phyloP scores from a whole-genome alignment of 176 grass and related monocot genomes.

The Tillandsia leiboldiana region DNA sequence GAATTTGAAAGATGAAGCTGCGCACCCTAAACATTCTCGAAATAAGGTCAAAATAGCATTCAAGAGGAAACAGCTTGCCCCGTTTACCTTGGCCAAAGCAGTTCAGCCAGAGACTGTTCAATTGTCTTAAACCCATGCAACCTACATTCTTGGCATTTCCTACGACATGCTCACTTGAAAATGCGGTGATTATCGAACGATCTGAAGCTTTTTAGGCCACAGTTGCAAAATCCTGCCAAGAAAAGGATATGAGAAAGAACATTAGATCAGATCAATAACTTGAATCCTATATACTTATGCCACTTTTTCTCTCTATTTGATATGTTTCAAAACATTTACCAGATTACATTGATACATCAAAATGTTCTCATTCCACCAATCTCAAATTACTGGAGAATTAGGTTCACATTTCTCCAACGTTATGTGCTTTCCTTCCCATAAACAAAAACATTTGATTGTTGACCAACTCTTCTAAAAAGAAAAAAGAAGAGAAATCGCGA shows the following conservation, averaged over 20 bases:
- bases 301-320: background rate
- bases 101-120: background rate
- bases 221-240: background rate
- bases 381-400: background rate
- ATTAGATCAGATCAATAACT: background rate
- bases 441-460: background rate
- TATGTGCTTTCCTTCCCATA: background rate
- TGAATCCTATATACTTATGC: background rate
- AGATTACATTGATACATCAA: background rate
- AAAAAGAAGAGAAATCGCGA: background rate
- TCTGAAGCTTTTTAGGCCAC: background rate
- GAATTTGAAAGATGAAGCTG: conserved; percentile 20
- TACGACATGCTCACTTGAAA: background rate
- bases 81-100: background rate
- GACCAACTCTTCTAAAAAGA: background rate
- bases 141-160: background rate
- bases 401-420: background rate
- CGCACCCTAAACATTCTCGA: background rate
- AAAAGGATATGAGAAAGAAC: background rate
- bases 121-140: background rate
- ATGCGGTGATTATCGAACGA: background rate
- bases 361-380: background rate
- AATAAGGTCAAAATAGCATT: background rate
- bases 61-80: background rate
- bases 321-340: background rate